Evolutionary conservation across 495 filamentous ascomycete species (phyloP), one percentile per base, ranked within the genome.

Genomic region (Daldinia decipiens): DNA sequence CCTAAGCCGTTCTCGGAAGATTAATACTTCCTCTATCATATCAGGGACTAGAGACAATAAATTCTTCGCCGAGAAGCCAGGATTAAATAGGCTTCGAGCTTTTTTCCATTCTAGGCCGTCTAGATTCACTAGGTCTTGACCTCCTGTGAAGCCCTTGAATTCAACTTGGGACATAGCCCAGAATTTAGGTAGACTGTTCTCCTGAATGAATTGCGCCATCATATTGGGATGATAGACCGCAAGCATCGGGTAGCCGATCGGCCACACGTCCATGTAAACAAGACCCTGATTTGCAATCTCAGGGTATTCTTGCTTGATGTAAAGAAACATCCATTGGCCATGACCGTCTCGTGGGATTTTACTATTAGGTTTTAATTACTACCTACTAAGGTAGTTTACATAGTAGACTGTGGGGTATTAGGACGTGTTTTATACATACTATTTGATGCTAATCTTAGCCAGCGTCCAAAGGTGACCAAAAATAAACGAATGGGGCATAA

Each of bases 211-310:
- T 39, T 84, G 78, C 13, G 70, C 52, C 62, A 77, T 73, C 40
- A 81, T 74, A 9, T 77, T 74, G 8, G 81, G 72, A 59, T 81
- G 54, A 52, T 75, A 71, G 17, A 82, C 76, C 3, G 73, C 72
- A 11, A 85, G 21, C 56, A 81, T 80, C 3, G 78, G 77, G 3
- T 65, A 58, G 17, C 61, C 62, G 9, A 83, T 72, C 8, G 83
- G 84, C 82, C 83, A 86, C 3, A 67, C 56, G 60, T 85, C 83
- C n/a, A 85, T 8, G 66, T 85, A 83, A 62, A 82, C 50, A 11
- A 81, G 53, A 19, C 77, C 74, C 26, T 71, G 13, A 4, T 55
- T 57, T 2, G 63, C 60, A 19, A 79, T 50, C 1, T 78, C 76
- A 3, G 78, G 76, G 55, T 70, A 78, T 59, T 71, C 52, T 45